Conservation (phyloP, 2,329 filamentous ascomycete genomes). For the Hortaea sp. region DNA sequence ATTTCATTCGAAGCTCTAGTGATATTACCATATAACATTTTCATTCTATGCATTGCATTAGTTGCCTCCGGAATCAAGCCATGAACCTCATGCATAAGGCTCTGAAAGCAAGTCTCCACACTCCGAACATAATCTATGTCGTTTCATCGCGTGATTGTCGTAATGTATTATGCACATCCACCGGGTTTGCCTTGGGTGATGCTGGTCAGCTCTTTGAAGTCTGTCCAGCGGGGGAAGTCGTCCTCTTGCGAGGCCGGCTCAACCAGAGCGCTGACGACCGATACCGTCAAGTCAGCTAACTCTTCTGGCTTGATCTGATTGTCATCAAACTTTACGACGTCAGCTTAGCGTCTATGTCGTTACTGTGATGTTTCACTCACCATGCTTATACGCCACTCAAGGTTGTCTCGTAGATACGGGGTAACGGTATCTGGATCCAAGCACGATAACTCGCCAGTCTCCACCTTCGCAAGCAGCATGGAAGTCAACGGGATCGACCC, state of each 20-base stretch:
- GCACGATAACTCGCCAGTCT: slow-evolving; percentile 24
- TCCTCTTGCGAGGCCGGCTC: slow-evolving; percentile 24
- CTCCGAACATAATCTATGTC: not conserved
- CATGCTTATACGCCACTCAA: slow-evolving; percentile 26
- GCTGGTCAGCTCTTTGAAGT: slow-evolving; percentile 13
- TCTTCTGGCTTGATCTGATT: slow-evolving; percentile 23
- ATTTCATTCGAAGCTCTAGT: no score
- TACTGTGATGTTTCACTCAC: slow-evolving; percentile 10
- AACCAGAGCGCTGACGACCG: slow-evolving; percentile 30
- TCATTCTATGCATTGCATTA: no score
- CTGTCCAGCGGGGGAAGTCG: slow-evolving; percentile 29
- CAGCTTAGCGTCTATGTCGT: not conserved
- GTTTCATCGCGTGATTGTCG: not conserved
- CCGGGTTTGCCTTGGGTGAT: slow-evolving; percentile 12
- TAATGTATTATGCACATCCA: slow-evolving; percentile 4
- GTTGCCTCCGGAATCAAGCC: not conserved
- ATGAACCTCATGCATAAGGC: not conserved
- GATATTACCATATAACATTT: no score
- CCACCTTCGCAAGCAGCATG: slow-evolving; percentile 27
- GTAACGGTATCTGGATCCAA: slow-evolving; percentile 19
- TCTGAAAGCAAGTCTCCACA: not conserved
- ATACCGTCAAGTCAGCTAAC: slow-evolving; percentile 29
- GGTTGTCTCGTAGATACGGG: slow-evolving; percentile 21
- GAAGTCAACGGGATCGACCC: slow-evolving; percentile 38
- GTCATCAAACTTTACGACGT: slow-evolving; percentile 26